Evolutionary conservation across 2,329 filamentous ascomycete species (phyloP), one percentile per base, ranked within the genome.

Genomic region (Remersonia thermophila): DNA sequence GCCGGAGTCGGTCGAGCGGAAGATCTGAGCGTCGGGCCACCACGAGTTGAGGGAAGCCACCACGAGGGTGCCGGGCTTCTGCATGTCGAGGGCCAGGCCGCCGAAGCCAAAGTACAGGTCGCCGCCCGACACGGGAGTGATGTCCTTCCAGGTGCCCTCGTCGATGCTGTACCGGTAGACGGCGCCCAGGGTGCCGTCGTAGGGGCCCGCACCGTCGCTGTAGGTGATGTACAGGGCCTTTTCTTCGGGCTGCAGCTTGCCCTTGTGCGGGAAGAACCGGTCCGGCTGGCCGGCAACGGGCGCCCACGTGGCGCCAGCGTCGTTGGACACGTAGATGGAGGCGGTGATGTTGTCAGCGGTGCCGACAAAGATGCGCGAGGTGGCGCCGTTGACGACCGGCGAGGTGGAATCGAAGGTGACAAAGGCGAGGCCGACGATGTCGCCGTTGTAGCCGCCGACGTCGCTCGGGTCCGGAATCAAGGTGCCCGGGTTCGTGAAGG

Each of bases 11-110:
- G 55, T 69, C 3, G 69, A 72, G 16, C 71, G 57, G 55, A 66
- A 76, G 26, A 75, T 56, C 36, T 71, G 64, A 1, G 63, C 69
- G 41, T 76, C 71, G 0, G 71, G 71, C 55, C 63, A 75, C 71
- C 71, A 76, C 12, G 62, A 67, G 53, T 76, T 77, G 28, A 75
- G 50, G 1, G 62, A 63, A 0, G 71, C 69, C 0, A 73, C 70
- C 31, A 77, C 63, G 12, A 76, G 48, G 0, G 71, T 75, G 0
- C 71, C 71, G 0, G 71, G 63, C 16, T 63, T 66, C 44, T 67
- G 59, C 42, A 66, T 55, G 32, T 76, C 71, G 14, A 76, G 55
- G 0, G 62, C 58, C 2, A 76, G 53, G 2, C 71, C 71, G 5
- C 71, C 71, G 30, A 73, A 76, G 2, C 71, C 71, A 38, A 64